These are phyloP conservation scores for Penicillium brasilianum DNA, from an alignment of 2,329 filamentous ascomycete genomes.

Conservation along the genomic window DNA sequence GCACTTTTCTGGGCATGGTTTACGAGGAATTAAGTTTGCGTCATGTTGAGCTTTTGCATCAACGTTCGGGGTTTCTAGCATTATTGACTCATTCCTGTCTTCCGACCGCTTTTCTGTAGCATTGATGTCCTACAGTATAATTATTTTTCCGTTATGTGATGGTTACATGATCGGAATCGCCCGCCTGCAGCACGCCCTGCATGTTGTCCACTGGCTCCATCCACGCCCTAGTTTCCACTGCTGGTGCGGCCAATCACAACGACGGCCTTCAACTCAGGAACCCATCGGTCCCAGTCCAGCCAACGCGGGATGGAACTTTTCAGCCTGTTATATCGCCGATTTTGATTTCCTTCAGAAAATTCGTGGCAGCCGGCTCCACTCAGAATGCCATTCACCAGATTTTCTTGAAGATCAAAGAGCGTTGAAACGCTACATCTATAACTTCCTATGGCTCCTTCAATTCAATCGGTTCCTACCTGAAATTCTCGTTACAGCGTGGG, in stretches of 20 bases:
- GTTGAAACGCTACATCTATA: not conserved
- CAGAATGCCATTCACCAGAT: conserved; percentile 1
- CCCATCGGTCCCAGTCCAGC: conserved; percentile 2
- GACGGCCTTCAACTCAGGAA: not conserved
- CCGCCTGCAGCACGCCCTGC: conserved; percentile 5
- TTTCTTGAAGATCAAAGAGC: not conserved
- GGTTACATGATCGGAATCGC: not conserved
- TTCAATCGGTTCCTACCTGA: not conserved
- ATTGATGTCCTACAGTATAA: not conserved
- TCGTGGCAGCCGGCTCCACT: conserved; percentile 6
- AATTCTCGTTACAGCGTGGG: not conserved
- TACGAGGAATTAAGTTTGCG: conserved; percentile 20
- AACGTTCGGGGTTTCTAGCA: not conserved
- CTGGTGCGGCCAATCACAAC: not conserved
- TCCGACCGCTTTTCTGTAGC: not conserved
- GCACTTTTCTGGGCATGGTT: conserved; percentile 12
- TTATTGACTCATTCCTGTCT: not conserved
- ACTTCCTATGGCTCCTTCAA: not conserved
- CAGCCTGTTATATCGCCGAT: not conserved
- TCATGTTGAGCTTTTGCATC: conserved; percentile 13
- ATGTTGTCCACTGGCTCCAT: not conserved
- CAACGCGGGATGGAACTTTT: not conserved
- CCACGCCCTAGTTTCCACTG: conserved; percentile 4
- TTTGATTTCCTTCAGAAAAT: conserved; percentile 3
- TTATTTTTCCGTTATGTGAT: not conserved